Percentiles rank a stretch among this genome's conserved stretches.
These are phyloP conservation scores for Trichaptum fuscoviolaceum DNA, from an alignment of 768 basidiomycete genomes.

Conservation along the genomic window DNA sequence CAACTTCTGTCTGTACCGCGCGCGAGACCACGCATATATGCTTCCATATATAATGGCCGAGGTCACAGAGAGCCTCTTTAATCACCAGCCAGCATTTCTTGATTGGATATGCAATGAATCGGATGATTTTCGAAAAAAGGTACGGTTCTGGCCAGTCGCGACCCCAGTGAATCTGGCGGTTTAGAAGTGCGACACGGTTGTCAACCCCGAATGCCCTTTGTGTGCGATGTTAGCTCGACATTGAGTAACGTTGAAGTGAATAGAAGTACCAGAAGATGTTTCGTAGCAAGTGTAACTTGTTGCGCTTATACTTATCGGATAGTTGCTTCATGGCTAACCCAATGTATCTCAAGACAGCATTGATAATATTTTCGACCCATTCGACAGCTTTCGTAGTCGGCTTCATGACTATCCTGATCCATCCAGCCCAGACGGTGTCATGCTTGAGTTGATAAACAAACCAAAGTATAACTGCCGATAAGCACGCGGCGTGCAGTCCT, in stretches of 20 bases:
- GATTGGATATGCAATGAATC: neutral
- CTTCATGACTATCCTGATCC: neutral
- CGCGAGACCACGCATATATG: neutral
- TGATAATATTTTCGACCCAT: neutral
- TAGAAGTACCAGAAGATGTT: neutral
- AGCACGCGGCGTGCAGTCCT: neutral
- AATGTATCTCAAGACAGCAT: no score
- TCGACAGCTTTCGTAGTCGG: no score
- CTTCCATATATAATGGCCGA: neutral
- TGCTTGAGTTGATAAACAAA: neutral
- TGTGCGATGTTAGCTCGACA: neutral
- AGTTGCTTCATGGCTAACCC: no score
- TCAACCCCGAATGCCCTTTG: neutral
- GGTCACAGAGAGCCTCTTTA: neutral
- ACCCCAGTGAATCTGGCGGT: neutral
- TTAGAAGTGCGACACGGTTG: neutral
- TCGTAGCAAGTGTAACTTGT: no score
- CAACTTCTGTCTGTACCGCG: neutral
- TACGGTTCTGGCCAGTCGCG: neutral
- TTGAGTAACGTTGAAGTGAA: neutral
- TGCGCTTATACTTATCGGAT: no score
- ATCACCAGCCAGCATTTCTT: neutral
- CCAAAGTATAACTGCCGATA: neutral
- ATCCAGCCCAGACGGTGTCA: neutral
- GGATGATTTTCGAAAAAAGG: neutral